A percentile compares a stretch with the other conserved stretches of the same genome.
Evolutionary conservation across 2,329 filamentous ascomycete species (phyloP).

Genomic region (Penicillium hordei): DNA sequence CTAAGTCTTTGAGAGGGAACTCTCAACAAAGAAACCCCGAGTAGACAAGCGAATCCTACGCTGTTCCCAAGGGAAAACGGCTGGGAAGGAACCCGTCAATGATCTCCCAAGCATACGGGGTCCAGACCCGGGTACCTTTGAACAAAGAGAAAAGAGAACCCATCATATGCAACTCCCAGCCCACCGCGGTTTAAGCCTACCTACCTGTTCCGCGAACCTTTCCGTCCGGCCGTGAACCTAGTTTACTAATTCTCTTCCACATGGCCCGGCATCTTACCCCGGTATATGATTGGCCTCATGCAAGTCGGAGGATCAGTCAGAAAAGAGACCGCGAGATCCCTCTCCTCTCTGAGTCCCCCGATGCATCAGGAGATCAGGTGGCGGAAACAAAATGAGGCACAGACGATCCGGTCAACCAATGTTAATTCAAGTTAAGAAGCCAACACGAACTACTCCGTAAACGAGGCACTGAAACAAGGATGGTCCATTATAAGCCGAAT

Average conservation of each 20-base stretch:
- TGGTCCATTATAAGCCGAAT: background rate
- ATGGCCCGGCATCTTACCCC: background rate
- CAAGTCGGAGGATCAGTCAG: slow-evolving; percentile 14
- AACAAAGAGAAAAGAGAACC: slow-evolving; percentile 7
- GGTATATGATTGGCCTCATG: background rate
- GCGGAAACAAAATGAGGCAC: slow-evolving; percentile 11
- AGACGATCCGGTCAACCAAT: slow-evolving; percentile 21
- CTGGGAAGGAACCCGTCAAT: background rate
- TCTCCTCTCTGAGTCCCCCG: slow-evolving; percentile 11
- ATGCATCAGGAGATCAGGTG: slow-evolving; percentile 20
- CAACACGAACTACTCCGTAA: slow-evolving; percentile 1
- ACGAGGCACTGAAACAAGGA: slow-evolving; percentile 14
- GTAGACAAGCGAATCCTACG: background rate
- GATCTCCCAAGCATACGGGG: slow-evolving; percentile 1
- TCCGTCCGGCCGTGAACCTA: slow-evolving; percentile 24
- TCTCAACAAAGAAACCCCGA: slow-evolving; percentile 1
- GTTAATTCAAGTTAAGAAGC: slow-evolving; percentile 1
- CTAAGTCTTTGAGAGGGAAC: slow-evolving; percentile 1
- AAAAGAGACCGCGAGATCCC: slow-evolving; percentile 2
- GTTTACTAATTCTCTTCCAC: slow-evolving; percentile 9
- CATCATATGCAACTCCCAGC: slow-evolving; percentile 9
- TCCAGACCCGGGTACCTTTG: slow-evolving; percentile 5
- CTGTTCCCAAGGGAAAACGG: slow-evolving; percentile 1
- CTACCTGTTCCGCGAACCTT: slow-evolving; percentile 16
- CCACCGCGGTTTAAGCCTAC: slow-evolving; percentile 16